These are phyloP conservation scores for Lactarius sp. DNA, from an alignment of 768 basidiomycete genomes.

Conservation along the genomic window DNA sequence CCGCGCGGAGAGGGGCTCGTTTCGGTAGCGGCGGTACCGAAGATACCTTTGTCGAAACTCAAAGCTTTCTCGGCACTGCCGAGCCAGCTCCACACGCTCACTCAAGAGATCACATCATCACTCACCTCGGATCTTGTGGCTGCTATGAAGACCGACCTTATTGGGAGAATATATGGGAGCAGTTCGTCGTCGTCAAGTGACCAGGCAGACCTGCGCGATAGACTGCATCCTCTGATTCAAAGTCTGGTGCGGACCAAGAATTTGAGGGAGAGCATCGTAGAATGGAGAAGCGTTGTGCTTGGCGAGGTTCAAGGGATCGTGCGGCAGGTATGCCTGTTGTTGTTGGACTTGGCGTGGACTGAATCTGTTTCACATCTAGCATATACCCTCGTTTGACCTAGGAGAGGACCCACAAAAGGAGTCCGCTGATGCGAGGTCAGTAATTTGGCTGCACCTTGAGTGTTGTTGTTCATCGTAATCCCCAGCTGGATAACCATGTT, in stretches of 20 bases:
- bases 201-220: slow-evolving; percentile 45
- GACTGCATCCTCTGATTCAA: slow-evolving; percentile 64
- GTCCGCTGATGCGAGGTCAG: slow-evolving; percentile 17
- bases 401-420: slow-evolving; percentile 44
- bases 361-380: slow-evolving; percentile 34
- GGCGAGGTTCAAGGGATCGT: slow-evolving; percentile 53
- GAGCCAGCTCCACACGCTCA: slow-evolving; percentile 60
- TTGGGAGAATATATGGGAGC: slow-evolving; percentile 40
- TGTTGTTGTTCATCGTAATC: background rate
- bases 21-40: background rate
- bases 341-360: background rate
- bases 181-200: background rate
- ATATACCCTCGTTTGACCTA: slow-evolving; percentile 53
- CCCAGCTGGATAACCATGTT: slow-evolving; percentile 49
- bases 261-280: slow-evolving; percentile 57
- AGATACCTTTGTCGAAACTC: slow-evolving; percentile 61
- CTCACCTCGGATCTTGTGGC: slow-evolving; percentile 75
- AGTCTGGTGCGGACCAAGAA: slow-evolving; percentile 74
- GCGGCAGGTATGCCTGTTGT: slow-evolving; percentile 47
- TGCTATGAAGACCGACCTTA: slow-evolving; percentile 61
- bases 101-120: slow-evolving; percentile 69
- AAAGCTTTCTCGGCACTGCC: slow-evolving; percentile 74
- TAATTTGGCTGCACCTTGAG: background rate
- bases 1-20: slow-evolving; percentile 21
- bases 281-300: slow-evolving; percentile 68